phyloP scores from a whole-genome alignment of 805 yeast genomes.

The Teunomyces atbi region DNA sequence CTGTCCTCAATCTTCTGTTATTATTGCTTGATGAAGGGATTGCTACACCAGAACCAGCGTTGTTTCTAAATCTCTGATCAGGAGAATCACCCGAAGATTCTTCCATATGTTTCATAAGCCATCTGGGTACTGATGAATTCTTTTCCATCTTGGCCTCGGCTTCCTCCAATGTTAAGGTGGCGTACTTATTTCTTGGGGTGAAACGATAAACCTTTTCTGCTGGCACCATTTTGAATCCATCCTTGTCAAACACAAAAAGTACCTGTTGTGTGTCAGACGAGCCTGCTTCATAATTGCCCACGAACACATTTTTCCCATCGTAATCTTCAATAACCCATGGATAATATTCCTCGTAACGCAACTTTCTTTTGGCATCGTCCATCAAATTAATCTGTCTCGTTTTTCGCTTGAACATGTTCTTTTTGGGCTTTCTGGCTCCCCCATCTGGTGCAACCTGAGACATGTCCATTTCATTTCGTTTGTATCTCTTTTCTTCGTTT shows the following conservation, averaged over 20 bases:
- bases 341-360: slow-evolving; percentile 92
- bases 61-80: slow-evolving; percentile 47
- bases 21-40: slow-evolving; percentile 8
- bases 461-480: slow-evolving; percentile 40
- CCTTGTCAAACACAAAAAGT: slow-evolving; percentile 76
- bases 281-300: slow-evolving; percentile 92
- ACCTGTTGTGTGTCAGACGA: slow-evolving; percentile 78
- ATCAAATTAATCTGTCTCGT: slow-evolving; percentile 80
- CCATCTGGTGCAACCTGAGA: slow-evolving; percentile 91
- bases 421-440: slow-evolving; percentile 69
- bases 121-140: slow-evolving; percentile 75
- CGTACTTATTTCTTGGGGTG: slow-evolving; percentile 90
- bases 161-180: slow-evolving; percentile 91
- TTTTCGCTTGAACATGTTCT: slow-evolving; percentile 64
- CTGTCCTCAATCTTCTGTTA: slow-evolving; percentile 35
- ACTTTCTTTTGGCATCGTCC: slow-evolving; percentile 77
- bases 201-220: slow-evolving; percentile 92
- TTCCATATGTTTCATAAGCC: slow-evolving; percentile 92
- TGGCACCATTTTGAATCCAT: slow-evolving; percentile 91
- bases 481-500: slow-evolving; percentile 15
- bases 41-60: slow-evolving; percentile 8
- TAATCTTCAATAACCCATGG: slow-evolving; percentile 99
- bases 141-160: slow-evolving; percentile 94
- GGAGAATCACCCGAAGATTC: slow-evolving; percentile 52
- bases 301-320: slow-evolving; percentile 92